A percentile compares a stretch with the other conserved stretches of the same genome.
Evolutionary conservation across 2,329 filamentous ascomycete genomes (phyloP).

Genomic region (Xylariales sp.): DNA sequence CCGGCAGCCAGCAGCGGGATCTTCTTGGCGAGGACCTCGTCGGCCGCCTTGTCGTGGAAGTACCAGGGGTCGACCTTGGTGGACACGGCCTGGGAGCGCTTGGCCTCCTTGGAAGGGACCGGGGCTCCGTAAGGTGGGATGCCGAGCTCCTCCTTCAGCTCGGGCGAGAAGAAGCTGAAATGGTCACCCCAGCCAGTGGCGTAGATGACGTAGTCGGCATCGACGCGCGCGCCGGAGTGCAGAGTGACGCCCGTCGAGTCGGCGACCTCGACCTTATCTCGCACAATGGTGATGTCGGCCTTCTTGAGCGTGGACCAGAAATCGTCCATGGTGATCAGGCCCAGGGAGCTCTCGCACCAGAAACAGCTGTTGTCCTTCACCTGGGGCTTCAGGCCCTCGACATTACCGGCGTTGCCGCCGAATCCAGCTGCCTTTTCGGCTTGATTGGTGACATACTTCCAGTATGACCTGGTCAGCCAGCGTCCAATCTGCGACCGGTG

Average conservation of each 20-base stretch:
- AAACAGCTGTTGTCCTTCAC: slow-evolving; percentile 8
- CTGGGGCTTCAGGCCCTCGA: slow-evolving; percentile 7
- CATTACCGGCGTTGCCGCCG: not conserved
- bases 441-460: slow-evolving; percentile 3
- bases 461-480: slow-evolving; percentile 7
- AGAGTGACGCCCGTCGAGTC: slow-evolving; percentile 9
- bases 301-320: slow-evolving; percentile 12
- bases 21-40: slow-evolving; percentile 11
- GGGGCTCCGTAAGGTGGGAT: slow-evolving; percentile 11
- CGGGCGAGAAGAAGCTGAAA: slow-evolving; percentile 14
- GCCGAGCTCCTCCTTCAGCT: slow-evolving; percentile 13
- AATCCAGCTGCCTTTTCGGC: slow-evolving; percentile 7
- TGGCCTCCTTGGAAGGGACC: not conserved
- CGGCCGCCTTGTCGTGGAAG: slow-evolving; percentile 12
- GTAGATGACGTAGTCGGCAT: slow-evolving; percentile 13
- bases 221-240: slow-evolving; percentile 9
- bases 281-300: slow-evolving; percentile 10
- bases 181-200: slow-evolving; percentile 18
- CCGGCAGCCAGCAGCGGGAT: slow-evolving; percentile 13
- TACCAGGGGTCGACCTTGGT: slow-evolving; percentile 5
- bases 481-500: slow-evolving; percentile 8
- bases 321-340: slow-evolving; percentile 12
- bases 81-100: not conserved
- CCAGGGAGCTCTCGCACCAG: slow-evolving; percentile 11
- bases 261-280: slow-evolving; percentile 9